These are phyloP conservation scores for Boeremia exigua DNA, from an alignment of 2,329 filamentous ascomycete species.

Conservation along the genomic window DNA sequence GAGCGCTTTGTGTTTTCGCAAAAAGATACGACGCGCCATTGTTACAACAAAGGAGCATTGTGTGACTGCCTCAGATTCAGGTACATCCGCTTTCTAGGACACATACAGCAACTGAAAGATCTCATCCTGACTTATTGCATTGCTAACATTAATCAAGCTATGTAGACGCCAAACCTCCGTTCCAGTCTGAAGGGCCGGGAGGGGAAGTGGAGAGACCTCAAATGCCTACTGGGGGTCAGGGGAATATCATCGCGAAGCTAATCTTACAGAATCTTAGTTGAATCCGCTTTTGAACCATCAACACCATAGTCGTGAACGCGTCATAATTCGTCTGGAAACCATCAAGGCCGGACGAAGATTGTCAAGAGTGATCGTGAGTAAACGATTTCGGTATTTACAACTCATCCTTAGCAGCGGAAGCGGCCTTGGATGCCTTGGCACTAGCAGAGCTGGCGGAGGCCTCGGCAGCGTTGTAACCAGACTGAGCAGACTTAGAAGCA, in stretches of 20 bases:
- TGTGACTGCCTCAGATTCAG: no score
- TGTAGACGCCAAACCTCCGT: slow-evolving; percentile 23
- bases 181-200: slow-evolving; percentile 16
- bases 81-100: no score
- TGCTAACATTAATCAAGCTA: slow-evolving; percentile 28
- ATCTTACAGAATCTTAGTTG: slow-evolving; percentile 29
- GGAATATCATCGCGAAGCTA: slow-evolving; percentile 34
- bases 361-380: slow-evolving; percentile 1
- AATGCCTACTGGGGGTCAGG: slow-evolving; percentile 25
- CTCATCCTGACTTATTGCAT: slow-evolving; percentile 21
- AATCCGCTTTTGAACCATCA: slow-evolving; percentile 23
- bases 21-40: not conserved
- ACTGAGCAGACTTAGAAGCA: slow-evolving; percentile 43
- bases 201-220: slow-evolving; percentile 22
- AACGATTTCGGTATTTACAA: slow-evolving; percentile 44
- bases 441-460: slow-evolving; percentile 32
- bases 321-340: slow-evolving; percentile 24
- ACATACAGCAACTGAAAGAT: no score
- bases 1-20: not conserved
- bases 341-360: slow-evolving; percentile 22
- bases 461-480: slow-evolving; percentile 41
- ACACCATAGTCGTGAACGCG: slow-evolving; percentile 33
- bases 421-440: slow-evolving; percentile 33
- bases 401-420: slow-evolving; percentile 48
- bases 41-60: no score